phyloP scores from a whole-genome alignment of 306 rosid species.

The Rosa lucieae region DNA sequence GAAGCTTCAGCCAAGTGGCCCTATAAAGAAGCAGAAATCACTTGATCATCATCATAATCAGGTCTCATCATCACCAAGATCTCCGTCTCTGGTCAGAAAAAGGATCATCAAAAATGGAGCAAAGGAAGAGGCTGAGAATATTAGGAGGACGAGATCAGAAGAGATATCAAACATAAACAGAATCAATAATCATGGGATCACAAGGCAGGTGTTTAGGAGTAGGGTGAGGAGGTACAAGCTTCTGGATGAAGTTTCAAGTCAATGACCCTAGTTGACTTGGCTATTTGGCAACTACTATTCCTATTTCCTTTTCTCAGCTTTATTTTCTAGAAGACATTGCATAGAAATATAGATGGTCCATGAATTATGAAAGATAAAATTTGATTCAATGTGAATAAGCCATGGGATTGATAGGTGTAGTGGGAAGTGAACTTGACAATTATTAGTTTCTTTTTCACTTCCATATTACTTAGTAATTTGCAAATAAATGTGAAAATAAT shows the following conservation, averaged over 20 bases:
- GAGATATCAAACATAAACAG: constrained; percentile 32
- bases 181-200: constrained; percentile 25
- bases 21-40: constrained; percentile 62
- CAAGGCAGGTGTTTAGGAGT: constrained; percentile 64
- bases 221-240: constrained; percentile 97
- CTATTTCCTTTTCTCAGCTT: not conserved
- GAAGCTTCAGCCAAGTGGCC: constrained; percentile 41
- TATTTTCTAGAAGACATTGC: not conserved
- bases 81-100: constrained; percentile 46
- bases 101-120: constrained; percentile 49
- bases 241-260: constrained; percentile 93
- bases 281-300: not conserved
- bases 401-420: not conserved
- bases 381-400: constrained; percentile 11
- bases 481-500: no score
- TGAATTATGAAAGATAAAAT: not conserved
- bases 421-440: not conserved
- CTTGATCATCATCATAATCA: constrained; percentile 27
- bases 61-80: constrained; percentile 26
- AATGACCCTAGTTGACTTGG: constrained; percentile 12
- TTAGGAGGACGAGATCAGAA: constrained; percentile 66
- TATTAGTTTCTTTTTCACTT: not conserved
- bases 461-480: not conserved
- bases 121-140: constrained; percentile 38
- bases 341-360: not conserved